Conservation (phyloP, 2,329 filamentous ascomycete genomes). For the Gaeumannomyces sp. region DNA sequence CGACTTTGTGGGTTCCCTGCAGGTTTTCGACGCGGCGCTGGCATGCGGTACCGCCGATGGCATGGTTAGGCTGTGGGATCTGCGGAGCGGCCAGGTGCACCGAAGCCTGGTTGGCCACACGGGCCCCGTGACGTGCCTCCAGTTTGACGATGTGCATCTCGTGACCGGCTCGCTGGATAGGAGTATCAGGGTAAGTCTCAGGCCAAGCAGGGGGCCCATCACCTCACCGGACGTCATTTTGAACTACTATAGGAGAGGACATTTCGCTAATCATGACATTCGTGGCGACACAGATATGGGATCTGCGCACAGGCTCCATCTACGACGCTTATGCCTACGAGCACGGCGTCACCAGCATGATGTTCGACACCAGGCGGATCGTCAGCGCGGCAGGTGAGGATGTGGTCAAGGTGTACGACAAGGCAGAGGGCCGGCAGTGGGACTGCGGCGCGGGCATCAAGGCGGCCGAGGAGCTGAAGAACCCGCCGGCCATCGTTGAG, state of each 20-base stretch:
- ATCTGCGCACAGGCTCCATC: slow-evolving; percentile 91
- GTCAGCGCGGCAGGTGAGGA: slow-evolving; percentile 85
- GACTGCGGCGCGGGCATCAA: slow-evolving; percentile 81
- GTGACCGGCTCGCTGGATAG: slow-evolving; percentile 90
- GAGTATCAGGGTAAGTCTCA: slow-evolving; percentile 76
- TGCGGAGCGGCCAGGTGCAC: slow-evolving; percentile 94
- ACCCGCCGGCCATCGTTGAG: slow-evolving; percentile 63
- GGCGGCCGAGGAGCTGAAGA: slow-evolving; percentile 59
- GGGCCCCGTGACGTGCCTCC: slow-evolving; percentile 84
- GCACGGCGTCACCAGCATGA: slow-evolving; percentile 86
- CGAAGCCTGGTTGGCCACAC: slow-evolving; percentile 93
- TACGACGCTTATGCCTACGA: slow-evolving; percentile 96
- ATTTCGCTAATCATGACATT: not conserved
- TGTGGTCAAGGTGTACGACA: slow-evolving; percentile 97
- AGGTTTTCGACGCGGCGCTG: slow-evolving; percentile 92
- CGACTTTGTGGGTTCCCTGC: slow-evolving; percentile 89
- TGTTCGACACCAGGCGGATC: slow-evolving; percentile 89
- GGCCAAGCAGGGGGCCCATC: not conserved
- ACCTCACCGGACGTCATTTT: not conserved
- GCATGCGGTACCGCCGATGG: slow-evolving; percentile 96
- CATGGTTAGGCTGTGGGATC: slow-evolving; percentile 95
- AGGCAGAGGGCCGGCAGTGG: slow-evolving; percentile 93
- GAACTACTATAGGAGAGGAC: too few species aligned
- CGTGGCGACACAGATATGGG: slow-evolving; percentile 73
- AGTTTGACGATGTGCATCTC: slow-evolving; percentile 93